Evolutionary conservation across 495 filamentous ascomycete species (phyloP).

Genomic region (Penicillium fimorum): DNA sequence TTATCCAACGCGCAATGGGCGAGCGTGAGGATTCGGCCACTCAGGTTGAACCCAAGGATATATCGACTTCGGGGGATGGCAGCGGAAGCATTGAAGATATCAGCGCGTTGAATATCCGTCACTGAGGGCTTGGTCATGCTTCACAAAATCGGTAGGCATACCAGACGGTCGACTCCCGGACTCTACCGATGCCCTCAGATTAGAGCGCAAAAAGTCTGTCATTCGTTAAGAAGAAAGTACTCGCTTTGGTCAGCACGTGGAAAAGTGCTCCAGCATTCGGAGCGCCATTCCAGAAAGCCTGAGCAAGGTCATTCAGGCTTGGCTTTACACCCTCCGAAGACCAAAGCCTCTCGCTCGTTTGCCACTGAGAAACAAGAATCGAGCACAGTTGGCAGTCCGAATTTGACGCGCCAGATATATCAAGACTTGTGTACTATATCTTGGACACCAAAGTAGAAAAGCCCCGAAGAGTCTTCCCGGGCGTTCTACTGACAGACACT

Average conservation of each 20-base stretch:
- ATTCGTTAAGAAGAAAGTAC: not conserved
- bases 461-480: not conserved
- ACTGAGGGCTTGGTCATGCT: constrained; percentile 31
- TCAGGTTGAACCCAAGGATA: constrained; percentile 27
- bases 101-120: constrained; percentile 45
- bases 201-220: not conserved
- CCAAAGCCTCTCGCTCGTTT: not conserved
- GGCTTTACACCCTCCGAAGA: not conserved
- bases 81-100: constrained; percentile 58
- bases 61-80: constrained; percentile 35
- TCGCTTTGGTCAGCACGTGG: not conserved
- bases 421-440: not conserved
- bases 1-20: constrained; percentile 72
- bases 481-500: not conserved
- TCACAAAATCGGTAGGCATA: not conserved
- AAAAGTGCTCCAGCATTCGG: not conserved
- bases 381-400: not conserved
- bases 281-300: not conserved
- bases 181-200: not conserved
- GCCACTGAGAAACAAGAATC: not conserved
- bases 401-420: not conserved
- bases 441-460: not conserved
- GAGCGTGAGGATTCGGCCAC: constrained; percentile 46
- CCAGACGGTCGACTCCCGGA: not conserved
- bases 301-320: too few species aligned